A percentile compares a stretch with the other conserved stretches of the same genome.
Conservation (phyloP, 139 green algal genomes). For the Tetraselmis striata region DNA sequence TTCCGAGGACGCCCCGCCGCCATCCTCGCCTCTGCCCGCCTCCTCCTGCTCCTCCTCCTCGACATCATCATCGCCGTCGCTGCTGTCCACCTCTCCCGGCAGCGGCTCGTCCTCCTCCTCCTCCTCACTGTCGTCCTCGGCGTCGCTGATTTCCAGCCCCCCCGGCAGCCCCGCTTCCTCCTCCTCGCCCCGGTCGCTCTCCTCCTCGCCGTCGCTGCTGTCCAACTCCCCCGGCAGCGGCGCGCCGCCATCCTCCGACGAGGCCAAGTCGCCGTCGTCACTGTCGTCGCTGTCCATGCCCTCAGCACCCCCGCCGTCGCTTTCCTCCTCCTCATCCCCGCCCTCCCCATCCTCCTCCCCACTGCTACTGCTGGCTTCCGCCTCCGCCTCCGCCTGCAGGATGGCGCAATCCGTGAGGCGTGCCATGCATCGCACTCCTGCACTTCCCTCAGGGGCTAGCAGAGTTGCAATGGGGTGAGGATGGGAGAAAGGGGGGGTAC, state of each 20-base stretch:
- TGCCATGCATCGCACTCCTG: too few relatives aligned
- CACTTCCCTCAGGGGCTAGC: too few relatives aligned
- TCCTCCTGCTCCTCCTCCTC: slow-evolving; percentile 20
- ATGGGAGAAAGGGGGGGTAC: background rate
- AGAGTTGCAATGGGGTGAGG: background rate
- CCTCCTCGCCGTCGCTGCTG: slow-evolving; percentile 15
- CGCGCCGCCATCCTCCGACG: slow-evolving; percentile 25
- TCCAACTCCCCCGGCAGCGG: slow-evolving; percentile 21
- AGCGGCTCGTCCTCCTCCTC: slow-evolving; percentile 23
- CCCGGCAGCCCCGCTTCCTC: slow-evolving; percentile 10
- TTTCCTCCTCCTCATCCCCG: background rate
- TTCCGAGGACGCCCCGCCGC: background rate
- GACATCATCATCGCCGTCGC: slow-evolving; percentile 5
- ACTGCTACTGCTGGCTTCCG: background rate
- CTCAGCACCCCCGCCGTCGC: background rate
- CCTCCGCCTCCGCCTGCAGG: background rate
- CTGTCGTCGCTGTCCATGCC: slow-evolving; percentile 6
- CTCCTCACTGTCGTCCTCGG: slow-evolving; percentile 6
- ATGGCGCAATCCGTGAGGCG: too few relatives aligned
- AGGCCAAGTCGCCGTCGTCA: slow-evolving; percentile 1
- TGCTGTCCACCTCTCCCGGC: slow-evolving; percentile 34
- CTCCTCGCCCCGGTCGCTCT: slow-evolving; percentile 8
- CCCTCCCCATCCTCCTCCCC: background rate
- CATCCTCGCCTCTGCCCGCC: background rate
- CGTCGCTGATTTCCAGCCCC: background rate